Evolutionary conservation across 257 asterid genomes (phyloP).

Genomic region (Ligustrum vulgare): DNA sequence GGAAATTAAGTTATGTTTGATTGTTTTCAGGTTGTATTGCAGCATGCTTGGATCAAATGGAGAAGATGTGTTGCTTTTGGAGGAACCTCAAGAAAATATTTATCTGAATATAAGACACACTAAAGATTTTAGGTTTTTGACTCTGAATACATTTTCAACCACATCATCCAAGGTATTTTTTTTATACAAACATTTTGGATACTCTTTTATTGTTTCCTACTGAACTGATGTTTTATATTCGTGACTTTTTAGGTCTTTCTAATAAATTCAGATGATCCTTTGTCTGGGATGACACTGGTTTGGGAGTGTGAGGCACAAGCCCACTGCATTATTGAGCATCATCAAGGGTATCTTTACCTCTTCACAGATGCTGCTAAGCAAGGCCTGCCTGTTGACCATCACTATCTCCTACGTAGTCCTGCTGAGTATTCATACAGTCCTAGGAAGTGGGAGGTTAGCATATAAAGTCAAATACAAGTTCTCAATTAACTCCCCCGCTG

Average conservation of each 20-base stretch:
- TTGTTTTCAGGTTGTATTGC: conserved; percentile 69
- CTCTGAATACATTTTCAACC: conserved; percentile 62
- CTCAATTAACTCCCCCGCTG: too few species aligned
- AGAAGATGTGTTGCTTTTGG: conserved; percentile 65
- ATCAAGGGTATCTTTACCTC: conserved; percentile 85
- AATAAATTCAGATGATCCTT: conserved; percentile 91
- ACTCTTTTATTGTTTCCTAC: conserved; percentile 12
- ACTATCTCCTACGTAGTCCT: conserved; percentile 67
- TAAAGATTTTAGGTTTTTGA: conserved; percentile 72
- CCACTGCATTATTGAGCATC: conserved; percentile 92
- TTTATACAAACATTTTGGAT: conserved; percentile 16
- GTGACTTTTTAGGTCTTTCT: conserved; percentile 76
- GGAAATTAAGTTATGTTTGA: conserved; percentile 20
- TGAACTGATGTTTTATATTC: conserved; percentile 28
- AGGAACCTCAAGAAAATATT: conserved; percentile 71
- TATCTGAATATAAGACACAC: conserved; percentile 68
- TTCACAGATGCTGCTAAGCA: conserved; percentile 73
- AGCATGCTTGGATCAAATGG: conserved; percentile 69
- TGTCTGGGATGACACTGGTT: conserved; percentile 70
- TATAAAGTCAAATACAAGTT: not conserved
- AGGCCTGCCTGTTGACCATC: conserved; percentile 66
- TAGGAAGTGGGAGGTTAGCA: conserved; percentile 84
- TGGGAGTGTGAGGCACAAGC: conserved; percentile 79
- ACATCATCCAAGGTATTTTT: conserved; percentile 76
- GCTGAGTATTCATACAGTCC: conserved; percentile 39